These are phyloP conservation scores for Moelleriella libera DNA, from an alignment of 2,329 filamentous ascomycete species.

Conservation along the genomic window DNA sequence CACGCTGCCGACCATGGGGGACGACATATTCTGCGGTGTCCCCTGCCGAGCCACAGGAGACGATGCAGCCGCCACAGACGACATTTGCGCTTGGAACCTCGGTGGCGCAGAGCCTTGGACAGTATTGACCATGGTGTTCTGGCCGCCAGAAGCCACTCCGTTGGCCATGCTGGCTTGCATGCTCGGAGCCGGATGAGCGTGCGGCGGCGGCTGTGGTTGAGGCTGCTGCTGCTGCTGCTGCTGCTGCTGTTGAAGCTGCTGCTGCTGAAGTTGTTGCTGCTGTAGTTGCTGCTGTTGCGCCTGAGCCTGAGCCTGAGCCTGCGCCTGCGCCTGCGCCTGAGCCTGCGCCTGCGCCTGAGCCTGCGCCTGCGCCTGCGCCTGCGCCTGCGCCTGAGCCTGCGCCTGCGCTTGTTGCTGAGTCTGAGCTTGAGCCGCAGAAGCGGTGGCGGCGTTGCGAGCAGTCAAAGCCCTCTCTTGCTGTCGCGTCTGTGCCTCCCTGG, in stretches of 20 bases:
- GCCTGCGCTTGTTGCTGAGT: conserved; percentile 3
- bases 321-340: conserved; percentile 7
- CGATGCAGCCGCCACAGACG: conserved; percentile 44
- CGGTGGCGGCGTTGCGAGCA: conserved; percentile 10
- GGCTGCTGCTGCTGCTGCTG: conserved; percentile 1
- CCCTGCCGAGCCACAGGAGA: conserved; percentile 54
- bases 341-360: conserved; percentile 17
- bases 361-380: not conserved
- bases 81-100: conserved; percentile 39
- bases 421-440: conserved; percentile 13
- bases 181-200: conserved; percentile 20
- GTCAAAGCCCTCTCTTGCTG: conserved; percentile 20
- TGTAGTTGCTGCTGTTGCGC: not conserved
- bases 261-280: conserved; percentile 1
- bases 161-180: conserved; percentile 24
- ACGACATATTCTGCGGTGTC: conserved; percentile 51
- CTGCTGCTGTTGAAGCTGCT: conserved; percentile 1
- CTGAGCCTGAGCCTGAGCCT: conserved; percentile 10
- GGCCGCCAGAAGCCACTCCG: conserved; percentile 14
- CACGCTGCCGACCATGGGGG: conserved; percentile 47
- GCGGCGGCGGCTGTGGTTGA: conserved; percentile 14
- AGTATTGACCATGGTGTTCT: conserved; percentile 22
- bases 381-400: not conserved
- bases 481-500: conserved; percentile 20
- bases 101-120: conserved; percentile 26